A percentile compares a stretch with the other conserved stretches of the same genome.
Conservation (phyloP, 257 asterid genomes). For the Solanum chmielewskii region DNA sequence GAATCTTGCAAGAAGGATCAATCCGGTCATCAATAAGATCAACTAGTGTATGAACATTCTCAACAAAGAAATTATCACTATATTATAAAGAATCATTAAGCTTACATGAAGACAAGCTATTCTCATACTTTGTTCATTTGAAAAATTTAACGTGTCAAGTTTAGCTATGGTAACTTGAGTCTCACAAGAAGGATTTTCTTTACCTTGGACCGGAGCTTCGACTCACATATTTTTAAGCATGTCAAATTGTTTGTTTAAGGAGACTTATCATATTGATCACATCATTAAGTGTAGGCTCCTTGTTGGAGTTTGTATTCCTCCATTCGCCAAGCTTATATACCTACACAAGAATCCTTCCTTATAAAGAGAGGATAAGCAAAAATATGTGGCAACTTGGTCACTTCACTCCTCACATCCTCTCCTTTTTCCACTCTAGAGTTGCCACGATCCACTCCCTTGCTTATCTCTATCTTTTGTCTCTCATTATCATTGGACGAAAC, state of each 20-base stretch:
- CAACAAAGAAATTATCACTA: background rate
- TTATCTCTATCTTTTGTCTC: background rate
- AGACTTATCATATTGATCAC: background rate
- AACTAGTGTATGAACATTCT: background rate
- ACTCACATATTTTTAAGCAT: background rate
- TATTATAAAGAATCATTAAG: background rate
- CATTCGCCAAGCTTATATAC: background rate
- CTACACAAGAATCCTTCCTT: background rate
- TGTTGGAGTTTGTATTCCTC: background rate
- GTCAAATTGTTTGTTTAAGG: background rate
- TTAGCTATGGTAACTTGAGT: background rate
- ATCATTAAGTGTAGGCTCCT: background rate
- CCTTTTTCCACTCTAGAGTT: background rate
- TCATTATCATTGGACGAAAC: background rate
- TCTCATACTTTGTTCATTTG: background rate
- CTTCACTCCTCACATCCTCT: background rate
- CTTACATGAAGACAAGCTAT: background rate
- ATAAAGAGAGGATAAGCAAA: background rate
- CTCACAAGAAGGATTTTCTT: background rate
- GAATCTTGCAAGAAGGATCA: background rate
- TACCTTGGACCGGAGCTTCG: background rate
- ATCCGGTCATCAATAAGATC: background rate
- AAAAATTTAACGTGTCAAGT: background rate
- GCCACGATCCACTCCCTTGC: background rate
- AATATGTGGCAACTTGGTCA: background rate